Conservation (phyloP, 768 basidiomycete species). For the Podaxis pistillaris region DNA sequence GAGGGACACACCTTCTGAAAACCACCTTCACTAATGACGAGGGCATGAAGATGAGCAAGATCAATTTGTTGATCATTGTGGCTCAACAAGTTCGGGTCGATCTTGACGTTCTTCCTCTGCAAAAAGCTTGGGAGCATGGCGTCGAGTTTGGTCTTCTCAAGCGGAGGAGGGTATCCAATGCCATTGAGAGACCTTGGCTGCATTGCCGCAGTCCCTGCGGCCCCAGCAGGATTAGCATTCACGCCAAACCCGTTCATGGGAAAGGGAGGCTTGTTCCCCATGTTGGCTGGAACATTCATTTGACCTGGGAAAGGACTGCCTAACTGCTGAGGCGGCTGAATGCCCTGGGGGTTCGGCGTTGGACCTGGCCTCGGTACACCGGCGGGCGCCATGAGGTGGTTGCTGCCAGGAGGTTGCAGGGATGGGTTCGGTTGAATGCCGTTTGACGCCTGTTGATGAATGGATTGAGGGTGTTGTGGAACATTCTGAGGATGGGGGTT, state of each 20-base stretch:
- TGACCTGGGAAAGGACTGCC: conserved; percentile 13
- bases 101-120: conserved; percentile 35
- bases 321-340: conserved; percentile 13
- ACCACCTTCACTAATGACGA: conserved; percentile 62
- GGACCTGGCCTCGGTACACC: conserved; percentile 9
- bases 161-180: conserved; percentile 31
- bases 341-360: conserved; percentile 9
- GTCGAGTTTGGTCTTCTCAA: conserved; percentile 56
- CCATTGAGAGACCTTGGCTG: conserved; percentile 4
- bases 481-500: not conserved
- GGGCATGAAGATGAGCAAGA: conserved; percentile 53
- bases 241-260: conserved; percentile 1
- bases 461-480: conserved; percentile 8
- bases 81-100: conserved; percentile 39
- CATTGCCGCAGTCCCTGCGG: conserved; percentile 2
- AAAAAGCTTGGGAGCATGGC: conserved; percentile 48
- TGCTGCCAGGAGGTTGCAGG: conserved; percentile 7
- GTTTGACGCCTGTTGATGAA: conserved; percentile 7
- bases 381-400: conserved; percentile 11
- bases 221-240: not conserved
- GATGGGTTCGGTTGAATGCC: conserved; percentile 8
- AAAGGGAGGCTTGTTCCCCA: conserved; percentile 13
- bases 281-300: conserved; percentile 8
- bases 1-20: conserved; percentile 36
- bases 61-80: conserved; percentile 60